Conservation (phyloP, 2,329 filamentous ascomycete genomes). For the Cercospora janseana region DNA sequence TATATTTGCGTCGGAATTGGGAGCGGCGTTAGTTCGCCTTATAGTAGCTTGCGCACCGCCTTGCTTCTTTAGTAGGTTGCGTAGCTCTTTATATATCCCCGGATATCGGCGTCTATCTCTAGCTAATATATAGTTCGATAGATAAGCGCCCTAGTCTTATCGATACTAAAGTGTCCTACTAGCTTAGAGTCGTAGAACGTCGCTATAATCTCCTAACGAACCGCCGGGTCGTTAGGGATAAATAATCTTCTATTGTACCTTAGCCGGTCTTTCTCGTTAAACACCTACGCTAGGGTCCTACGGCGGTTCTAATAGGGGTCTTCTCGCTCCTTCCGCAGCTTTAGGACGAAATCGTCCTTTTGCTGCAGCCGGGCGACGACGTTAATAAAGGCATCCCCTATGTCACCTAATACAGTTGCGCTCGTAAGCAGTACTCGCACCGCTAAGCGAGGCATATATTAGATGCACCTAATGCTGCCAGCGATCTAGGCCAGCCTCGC, state of each 20-base stretch:
- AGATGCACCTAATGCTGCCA: conserved; percentile 12
- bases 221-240: neutral
- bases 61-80: neutral
- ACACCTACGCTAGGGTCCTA: neutral
- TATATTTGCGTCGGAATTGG: neutral
- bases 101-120: neutral
- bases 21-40: neutral
- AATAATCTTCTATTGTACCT: neutral
- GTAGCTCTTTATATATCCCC: neutral
- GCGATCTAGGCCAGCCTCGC: neutral
- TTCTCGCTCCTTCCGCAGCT: neutral
- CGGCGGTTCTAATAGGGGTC: neutral
- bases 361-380: neutral
- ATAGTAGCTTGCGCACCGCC: neutral
- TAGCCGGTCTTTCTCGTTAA: neutral
- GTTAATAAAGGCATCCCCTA: neutral
- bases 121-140: neutral
- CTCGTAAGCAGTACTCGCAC: conserved; percentile 7
- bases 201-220: neutral
- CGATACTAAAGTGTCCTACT: conserved; percentile 7
- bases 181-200: conserved; percentile 10
- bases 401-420: conserved; percentile 5
- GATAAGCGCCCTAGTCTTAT: conserved; percentile 4
- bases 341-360: neutral
- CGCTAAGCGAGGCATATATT: conserved; percentile 12